Conservation (phyloP, 2,329 filamentous ascomycete species). For the Beauveria asiatica region DNA sequence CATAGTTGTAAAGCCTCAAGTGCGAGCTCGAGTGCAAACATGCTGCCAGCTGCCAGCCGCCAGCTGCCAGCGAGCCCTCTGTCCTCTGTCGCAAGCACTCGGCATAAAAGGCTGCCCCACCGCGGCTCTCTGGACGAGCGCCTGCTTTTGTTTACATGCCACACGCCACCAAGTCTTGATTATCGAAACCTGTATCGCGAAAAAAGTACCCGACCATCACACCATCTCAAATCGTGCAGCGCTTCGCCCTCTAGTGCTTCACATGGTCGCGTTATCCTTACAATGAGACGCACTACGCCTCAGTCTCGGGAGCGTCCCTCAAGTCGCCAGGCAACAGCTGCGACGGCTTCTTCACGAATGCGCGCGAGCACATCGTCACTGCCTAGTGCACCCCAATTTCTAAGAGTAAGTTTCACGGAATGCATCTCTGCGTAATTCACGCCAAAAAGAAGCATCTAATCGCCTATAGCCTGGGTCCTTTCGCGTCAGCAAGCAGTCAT, state of each 20-base stretch:
- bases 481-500: constrained; percentile 45
- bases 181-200: neutral
- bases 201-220: constrained; percentile 9
- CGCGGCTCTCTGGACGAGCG: neutral
- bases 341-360: constrained; percentile 23
- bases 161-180: neutral
- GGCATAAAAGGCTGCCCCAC: constrained; percentile 1
- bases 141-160: constrained; percentile 1
- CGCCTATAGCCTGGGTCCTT: constrained; percentile 23
- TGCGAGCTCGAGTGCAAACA: neutral
- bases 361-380: constrained; percentile 29
- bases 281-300: constrained; percentile 27
- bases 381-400: constrained; percentile 25
- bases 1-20: neutral
- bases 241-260: neutral
- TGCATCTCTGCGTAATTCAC: neutral
- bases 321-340: constrained; percentile 22
- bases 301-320: constrained; percentile 23
- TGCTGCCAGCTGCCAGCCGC: neutral
- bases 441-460: constrained; percentile 2
- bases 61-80: neutral
- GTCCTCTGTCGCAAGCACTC: neutral
- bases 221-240: constrained; percentile 11
- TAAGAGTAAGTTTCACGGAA: constrained; percentile 12
- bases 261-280: constrained; percentile 9